Conservation (phyloP, 371 early-diverging fungal species). For the Sporodiniella umbellata region DNA sequence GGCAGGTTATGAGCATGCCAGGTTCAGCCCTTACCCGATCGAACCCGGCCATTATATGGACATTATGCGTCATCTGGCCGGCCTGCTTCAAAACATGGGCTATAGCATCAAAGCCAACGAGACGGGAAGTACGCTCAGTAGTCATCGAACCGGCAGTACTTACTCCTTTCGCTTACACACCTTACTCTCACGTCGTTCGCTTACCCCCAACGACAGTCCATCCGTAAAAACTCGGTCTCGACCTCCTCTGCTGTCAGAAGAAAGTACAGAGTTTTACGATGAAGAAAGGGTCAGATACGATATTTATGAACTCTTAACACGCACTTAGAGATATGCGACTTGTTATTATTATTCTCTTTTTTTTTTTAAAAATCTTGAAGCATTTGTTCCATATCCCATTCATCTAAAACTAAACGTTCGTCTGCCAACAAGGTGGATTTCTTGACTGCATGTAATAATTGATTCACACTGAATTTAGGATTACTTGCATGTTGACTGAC, state of each 20-base stretch:
- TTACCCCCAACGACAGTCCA: slow-evolving; percentile 2
- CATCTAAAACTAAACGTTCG: slow-evolving; percentile 10
- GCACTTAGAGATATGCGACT: not conserved
- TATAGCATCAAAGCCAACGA: slow-evolving; percentile 17
- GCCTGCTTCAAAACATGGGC: slow-evolving; percentile 44
- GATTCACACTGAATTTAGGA: slow-evolving; percentile 11
- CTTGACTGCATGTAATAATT: slow-evolving; percentile 6
- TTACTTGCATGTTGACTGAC: slow-evolving; percentile 4
- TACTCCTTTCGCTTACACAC: slow-evolving; percentile 3
- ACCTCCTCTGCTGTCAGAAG: not conserved
- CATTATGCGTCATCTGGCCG: slow-evolving; percentile 47
- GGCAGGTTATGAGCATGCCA: slow-evolving; percentile 54
- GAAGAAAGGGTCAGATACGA: slow-evolving; percentile 29
- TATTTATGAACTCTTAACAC: slow-evolving; percentile 30
- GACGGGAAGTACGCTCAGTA: not conserved
- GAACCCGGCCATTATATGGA: slow-evolving; percentile 38
- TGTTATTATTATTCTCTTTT: too few species aligned
- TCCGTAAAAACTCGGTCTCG: slow-evolving; percentile 10
- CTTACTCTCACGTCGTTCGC: slow-evolving; percentile 15
- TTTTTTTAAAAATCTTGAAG: slow-evolving; percentile 12
- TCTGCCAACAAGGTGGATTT: slow-evolving; percentile 2
- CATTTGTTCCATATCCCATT: slow-evolving; percentile 26
- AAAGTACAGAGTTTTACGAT: slow-evolving; percentile 19
- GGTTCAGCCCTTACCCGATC: slow-evolving; percentile 44
- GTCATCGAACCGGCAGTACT: slow-evolving; percentile 5